A percentile compares a stretch with the other conserved stretches of the same genome.
Evolutionary conservation across 2,329 filamentous ascomycete species (phyloP).

Genomic region (Epichloe festucae): DNA sequence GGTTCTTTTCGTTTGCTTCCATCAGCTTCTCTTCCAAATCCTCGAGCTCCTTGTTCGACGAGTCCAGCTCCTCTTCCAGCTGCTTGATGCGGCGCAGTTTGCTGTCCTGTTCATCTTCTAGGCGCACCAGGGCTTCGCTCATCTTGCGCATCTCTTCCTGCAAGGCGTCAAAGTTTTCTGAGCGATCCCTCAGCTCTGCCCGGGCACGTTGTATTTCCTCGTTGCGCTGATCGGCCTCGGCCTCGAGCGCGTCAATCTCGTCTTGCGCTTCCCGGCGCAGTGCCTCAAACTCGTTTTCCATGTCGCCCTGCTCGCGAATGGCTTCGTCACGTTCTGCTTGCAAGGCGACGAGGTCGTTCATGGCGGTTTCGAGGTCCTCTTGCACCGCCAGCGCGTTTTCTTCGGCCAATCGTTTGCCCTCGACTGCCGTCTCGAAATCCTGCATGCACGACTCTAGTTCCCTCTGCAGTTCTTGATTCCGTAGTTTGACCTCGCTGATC

Average conservation of each 20-base stretch:
- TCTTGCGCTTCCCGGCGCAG: conserved; percentile 51
- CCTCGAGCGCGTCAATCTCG: conserved; percentile 53
- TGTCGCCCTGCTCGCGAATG: conserved; percentile 47
- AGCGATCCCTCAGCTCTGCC: conserved; percentile 59
- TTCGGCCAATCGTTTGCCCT: conserved; percentile 47
- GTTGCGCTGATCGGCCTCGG: conserved; percentile 59
- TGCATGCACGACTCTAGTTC: conserved; percentile 69
- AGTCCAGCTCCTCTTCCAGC: conserved; percentile 69
- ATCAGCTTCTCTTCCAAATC: conserved; percentile 71
- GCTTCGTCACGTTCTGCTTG: conserved; percentile 81
- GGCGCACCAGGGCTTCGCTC: conserved; percentile 69
- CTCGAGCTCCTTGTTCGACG: conserved; percentile 78
- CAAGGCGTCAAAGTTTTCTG: conserved; percentile 81
- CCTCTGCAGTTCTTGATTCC: conserved; percentile 77
- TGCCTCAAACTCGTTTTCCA: conserved; percentile 48
- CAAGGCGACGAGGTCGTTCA: conserved; percentile 66
- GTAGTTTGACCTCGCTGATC: conserved; percentile 71
- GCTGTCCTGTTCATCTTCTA: conserved; percentile 80
- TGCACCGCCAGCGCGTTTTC: conserved; percentile 51
- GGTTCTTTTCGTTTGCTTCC: conserved; percentile 77
- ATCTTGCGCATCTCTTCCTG: conserved; percentile 90
- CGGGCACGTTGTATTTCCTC: conserved; percentile 58
- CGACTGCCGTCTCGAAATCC: conserved; percentile 64
- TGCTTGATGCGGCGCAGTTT: conserved; percentile 69
- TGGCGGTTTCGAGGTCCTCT: conserved; percentile 65